A percentile compares a stretch with the other conserved stretches of the same genome.
These are phyloP conservation scores for Vickermania ingenoplastis DNA, from an alignment of 208 protist species.

Conservation along the genomic window DNA sequence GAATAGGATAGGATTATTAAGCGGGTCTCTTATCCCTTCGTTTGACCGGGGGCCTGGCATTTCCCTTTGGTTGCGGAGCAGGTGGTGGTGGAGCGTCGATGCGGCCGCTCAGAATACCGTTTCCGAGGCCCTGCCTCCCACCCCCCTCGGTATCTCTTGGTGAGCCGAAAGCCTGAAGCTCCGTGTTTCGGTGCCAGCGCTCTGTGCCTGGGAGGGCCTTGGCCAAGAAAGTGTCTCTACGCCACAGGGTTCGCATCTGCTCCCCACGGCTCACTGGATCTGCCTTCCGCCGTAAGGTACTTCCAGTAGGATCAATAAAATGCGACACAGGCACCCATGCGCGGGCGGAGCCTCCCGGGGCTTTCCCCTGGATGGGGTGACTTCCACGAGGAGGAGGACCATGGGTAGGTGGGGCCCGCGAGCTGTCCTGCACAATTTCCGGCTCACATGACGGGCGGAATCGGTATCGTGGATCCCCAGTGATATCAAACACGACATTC, in stretches of 20 bases:
- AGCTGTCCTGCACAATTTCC: neutral
- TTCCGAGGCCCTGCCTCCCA: neutral
- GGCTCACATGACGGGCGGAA: slow-evolving; percentile 20
- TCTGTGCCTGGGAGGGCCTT: neutral
- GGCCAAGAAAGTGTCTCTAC: slow-evolving; percentile 47
- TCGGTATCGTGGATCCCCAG: slow-evolving; percentile 64
- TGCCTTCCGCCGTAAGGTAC: slow-evolving; percentile 33
- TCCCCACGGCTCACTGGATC: slow-evolving; percentile 64
- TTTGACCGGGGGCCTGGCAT: too few species aligned
- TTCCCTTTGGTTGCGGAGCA: too few species aligned
- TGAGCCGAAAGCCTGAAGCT: too few species aligned
- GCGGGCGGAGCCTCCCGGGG: slow-evolving; percentile 16
- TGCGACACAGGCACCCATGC: slow-evolving; percentile 24
- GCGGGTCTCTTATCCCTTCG: too few species aligned
- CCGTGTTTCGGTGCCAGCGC: neutral
- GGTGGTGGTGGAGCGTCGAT: neutral
- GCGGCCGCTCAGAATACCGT: neutral
- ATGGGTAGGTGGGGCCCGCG: neutral
- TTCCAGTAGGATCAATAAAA: slow-evolving; percentile 37
- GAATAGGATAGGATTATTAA: too few species aligned
- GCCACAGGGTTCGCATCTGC: slow-evolving; percentile 70
- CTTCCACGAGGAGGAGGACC: slow-evolving; percentile 3
- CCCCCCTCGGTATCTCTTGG: neutral
- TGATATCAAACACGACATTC: slow-evolving; percentile 69
- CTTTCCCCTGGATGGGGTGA: neutral